Base-by-base conservation (phyloP, 306 rosid species). In the Quercus aquifolioides region DNA sequence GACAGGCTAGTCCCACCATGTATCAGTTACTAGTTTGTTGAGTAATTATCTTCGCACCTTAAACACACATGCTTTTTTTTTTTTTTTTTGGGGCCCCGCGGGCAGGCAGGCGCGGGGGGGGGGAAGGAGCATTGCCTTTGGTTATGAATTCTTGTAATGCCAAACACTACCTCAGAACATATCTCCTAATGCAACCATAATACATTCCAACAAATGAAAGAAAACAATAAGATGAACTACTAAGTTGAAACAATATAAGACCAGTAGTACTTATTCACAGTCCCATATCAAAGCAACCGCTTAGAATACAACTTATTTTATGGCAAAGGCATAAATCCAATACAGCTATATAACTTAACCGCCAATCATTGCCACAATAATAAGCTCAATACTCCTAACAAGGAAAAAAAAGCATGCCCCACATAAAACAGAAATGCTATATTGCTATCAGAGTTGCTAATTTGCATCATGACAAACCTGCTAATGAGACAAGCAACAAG, bases 1-100 rank as follows among this genome's bases (percentile, higher is more conserved):
- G 62, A 73, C 41, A 81, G 52, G 41, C 25, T 41, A 55, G 80
- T 59, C 81, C 18, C 79, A 55, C 56, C 55, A 55, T 12, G 69
- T 63, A 71, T 23, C 55, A 76, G 74, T 80, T 84, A 64, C 60
- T 46, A 76, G 62, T 43, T 55, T 19, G 57, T 59, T 19, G 41
- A 78, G 59, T 23, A 12, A 59, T 71, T 63, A 69, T 63, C 70
- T 31, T 75, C 31, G 67, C 41, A 46, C 6, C 70, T 23, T 51
- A 26, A 54, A 41, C 15, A 21, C 3, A 3, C 5, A 2, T 20
- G 64, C 30, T 14, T 8, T 59, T 12, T 23, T n/a, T 13, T 18
- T 3, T 7, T 20, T 19, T 57, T 21, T 31, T 30, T 26, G 26
- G 26, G 26, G 26, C 26, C 2, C 26, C 26, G 23, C 23, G n/a